Conservation (phyloP, 192 early-diverging fungal genomes). For the Coemansia sp. region DNA sequence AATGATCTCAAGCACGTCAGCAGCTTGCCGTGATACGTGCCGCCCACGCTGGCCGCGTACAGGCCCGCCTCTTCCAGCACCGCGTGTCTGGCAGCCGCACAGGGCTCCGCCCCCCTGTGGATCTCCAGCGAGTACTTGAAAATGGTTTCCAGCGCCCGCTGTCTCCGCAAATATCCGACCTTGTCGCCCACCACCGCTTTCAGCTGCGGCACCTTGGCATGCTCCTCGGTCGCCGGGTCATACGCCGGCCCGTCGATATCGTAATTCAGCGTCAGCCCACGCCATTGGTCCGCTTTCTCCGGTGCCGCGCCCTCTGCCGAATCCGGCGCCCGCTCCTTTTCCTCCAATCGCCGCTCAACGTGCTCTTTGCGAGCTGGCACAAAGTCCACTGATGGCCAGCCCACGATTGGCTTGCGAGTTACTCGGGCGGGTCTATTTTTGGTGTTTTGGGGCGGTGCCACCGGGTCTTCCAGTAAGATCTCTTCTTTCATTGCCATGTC, state of each 20-base stretch:
- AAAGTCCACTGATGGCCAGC: neutral
- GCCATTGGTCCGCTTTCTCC: constrained; percentile 17
- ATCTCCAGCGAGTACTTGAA: constrained; percentile 5
- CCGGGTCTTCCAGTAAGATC: neutral
- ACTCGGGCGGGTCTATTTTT: too few relatives aligned
- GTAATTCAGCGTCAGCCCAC: constrained; percentile 38
- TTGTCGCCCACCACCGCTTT: constrained; percentile 32
- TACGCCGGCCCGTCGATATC: constrained; percentile 20
- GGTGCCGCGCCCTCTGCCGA: neutral
- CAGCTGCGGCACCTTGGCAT: constrained; percentile 16
- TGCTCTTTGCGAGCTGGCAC: neutral
- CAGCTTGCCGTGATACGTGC: constrained; percentile 38
- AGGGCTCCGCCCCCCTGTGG: constrained; percentile 3
- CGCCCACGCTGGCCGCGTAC: constrained; percentile 19
- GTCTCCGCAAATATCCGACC: constrained; percentile 29
- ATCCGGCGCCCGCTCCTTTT: neutral
- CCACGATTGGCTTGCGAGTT: too few relatives aligned
- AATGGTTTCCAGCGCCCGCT: constrained; percentile 23
- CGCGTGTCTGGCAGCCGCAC: constrained; percentile 21
- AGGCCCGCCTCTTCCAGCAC: constrained; percentile 15
- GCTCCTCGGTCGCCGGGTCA: constrained; percentile 15
- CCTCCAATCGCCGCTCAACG: neutral
- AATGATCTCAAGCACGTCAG: constrained; percentile 18
- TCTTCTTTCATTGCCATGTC: neutral
- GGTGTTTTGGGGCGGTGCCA: neutral